Base-by-base conservation (phyloP, 192 early-diverging fungal genomes). In the Coemansia sp. region DNA sequence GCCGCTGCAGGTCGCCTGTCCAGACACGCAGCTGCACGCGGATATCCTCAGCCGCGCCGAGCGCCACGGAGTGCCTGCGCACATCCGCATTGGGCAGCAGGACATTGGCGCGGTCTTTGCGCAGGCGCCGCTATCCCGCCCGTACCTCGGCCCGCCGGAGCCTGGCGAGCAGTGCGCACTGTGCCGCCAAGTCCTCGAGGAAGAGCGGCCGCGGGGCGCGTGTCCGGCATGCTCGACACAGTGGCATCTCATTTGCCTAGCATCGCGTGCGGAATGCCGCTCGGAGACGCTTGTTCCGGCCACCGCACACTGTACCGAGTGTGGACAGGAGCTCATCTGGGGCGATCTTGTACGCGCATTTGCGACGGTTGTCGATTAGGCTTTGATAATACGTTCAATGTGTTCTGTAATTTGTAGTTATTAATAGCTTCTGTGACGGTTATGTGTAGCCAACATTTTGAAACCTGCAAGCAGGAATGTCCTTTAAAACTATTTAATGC, bases 191-290 rank as follows among this genome's bases (percentile, higher is more conserved):
- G 12, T 6, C 8, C 52, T 77, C 23, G 44, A 25, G 5, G 64
- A 77, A 18, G 30, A 31, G 8, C 50, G 73, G 9, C 73, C 73
- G 5, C 67, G 67, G 63, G 73, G 73, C 35, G 60, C 60, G 2
- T 77, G 73, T 33, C 27, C 40, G 6, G 31, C 44, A 35, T 77
- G 73, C 48, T 28, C 64, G 3, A 52, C 63, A 2, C 6, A 51
- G n/a, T 77, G 73, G 73, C 73, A 77, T 40, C 68, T 77, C 9
- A 25, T 49, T 12, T 77, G 73, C 46, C 24, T 77, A 52, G 73
- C 67, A 7, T 42, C 46, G 1, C 18, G n/a, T n/a, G 16, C 28
- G 25, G 11, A 62, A 35, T 47, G 31, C 18, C n/a, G 18, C 51
- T 7, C n/a, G 42, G n/a, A 44, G 7, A 18, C 55, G 16, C 53